Percentiles rank a stretch among this genome's conserved stretches.
Conservation (phyloP, 805 yeast species). For the Saccharomycopsis sp. region DNA sequence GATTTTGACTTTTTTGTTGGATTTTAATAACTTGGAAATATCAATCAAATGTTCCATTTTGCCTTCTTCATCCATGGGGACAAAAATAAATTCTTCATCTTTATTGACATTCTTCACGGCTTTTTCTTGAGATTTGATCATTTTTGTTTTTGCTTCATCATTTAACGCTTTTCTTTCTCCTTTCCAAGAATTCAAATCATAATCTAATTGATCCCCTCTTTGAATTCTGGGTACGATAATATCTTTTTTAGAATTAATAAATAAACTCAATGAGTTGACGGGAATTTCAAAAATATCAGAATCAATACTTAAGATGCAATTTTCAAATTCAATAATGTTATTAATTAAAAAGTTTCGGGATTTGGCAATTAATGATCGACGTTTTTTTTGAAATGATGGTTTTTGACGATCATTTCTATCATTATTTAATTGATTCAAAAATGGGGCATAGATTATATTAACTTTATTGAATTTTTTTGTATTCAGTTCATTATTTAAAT, state of each 20-base stretch:
- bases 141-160: conserved; percentile 17
- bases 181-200: conserved; percentile 29
- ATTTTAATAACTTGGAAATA: conserved; percentile 17
- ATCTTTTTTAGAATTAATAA: conserved; percentile 22
- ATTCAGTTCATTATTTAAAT: conserved; percentile 4
- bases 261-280: conserved; percentile 21
- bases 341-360: conserved; percentile 24
- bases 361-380: conserved; percentile 24
- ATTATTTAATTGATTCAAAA: conserved; percentile 4
- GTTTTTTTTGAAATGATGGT: conserved; percentile 20
- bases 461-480: conserved; percentile 12
- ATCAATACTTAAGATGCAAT: conserved; percentile 24
- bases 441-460: conserved; percentile 15
- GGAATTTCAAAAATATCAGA: conserved; percentile 24
- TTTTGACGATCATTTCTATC: conserved; percentile 15
- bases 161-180: conserved; percentile 25
- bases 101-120: conserved; percentile 20
- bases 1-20: conserved; percentile 10
- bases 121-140: conserved; percentile 20
- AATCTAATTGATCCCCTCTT: conserved; percentile 23
- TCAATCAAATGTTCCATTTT: conserved; percentile 21
- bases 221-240: conserved; percentile 25
- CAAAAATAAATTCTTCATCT: conserved; percentile 19
- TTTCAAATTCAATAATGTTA: conserved; percentile 22
- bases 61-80: conserved; percentile 22